These are phyloP conservation scores for Aspergillus ostianus DNA, from an alignment of 495 filamentous ascomycete genomes.

Conservation along the genomic window DNA sequence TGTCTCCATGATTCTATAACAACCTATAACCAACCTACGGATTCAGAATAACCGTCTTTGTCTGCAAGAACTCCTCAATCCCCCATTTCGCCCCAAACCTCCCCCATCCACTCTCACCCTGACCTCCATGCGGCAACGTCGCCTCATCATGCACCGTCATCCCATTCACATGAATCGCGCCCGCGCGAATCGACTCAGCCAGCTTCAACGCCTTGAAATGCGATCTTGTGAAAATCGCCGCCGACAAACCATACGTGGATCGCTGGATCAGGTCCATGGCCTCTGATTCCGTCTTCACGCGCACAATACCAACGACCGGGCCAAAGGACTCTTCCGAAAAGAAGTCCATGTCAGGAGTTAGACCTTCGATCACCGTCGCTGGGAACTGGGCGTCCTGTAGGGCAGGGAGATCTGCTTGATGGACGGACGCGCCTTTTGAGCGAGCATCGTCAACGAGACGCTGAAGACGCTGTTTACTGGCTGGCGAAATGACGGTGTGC, in stretches of 20 bases:
- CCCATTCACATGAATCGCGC: constrained; percentile 73
- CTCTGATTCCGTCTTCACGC: constrained; percentile 24
- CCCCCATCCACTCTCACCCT: constrained; percentile 72
- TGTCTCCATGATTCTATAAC: no score
- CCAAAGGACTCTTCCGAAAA: constrained; percentile 73
- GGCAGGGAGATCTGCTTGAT: not conserved
- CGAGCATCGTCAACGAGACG: not conserved
- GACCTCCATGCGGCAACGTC: constrained; percentile 69
- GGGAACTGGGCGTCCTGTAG: constrained; percentile 50
- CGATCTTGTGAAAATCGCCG: constrained; percentile 29
- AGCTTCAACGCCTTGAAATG: constrained; percentile 27
- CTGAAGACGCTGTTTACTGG: not conserved
- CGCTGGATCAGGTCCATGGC: constrained; percentile 24
- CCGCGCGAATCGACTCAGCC: constrained; percentile 16
- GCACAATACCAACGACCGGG: constrained; percentile 49
- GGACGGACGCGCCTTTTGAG: not conserved
- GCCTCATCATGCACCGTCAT: constrained; percentile 80
- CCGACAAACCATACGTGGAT: constrained; percentile 30
- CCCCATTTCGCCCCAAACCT: constrained; percentile 45
- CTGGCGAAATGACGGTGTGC: constrained; percentile 1
- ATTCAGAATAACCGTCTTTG: constrained; percentile 65
- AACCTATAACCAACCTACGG: not conserved
- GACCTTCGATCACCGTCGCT: constrained; percentile 53
- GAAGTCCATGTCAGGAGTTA: constrained; percentile 67
- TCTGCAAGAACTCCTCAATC: constrained; percentile 65